phyloP scores from a whole-genome alignment of 208 protist genomes.

The Endotrypanum monterogeii region DNA sequence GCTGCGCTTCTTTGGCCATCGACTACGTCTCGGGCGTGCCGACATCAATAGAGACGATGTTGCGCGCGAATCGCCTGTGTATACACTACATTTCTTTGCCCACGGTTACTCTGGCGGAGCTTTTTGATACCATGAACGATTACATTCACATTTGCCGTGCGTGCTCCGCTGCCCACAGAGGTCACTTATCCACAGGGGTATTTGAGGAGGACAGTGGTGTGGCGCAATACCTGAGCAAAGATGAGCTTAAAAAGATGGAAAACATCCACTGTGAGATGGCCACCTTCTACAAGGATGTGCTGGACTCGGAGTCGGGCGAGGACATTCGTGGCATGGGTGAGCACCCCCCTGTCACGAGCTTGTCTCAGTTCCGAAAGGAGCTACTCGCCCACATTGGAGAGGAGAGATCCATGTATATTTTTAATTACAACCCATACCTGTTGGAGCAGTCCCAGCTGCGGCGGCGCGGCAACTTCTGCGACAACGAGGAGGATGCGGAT shows the following conservation, averaged over 20 bases:
- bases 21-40: constrained; percentile 71
- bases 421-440: constrained; percentile 90
- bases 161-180: constrained; percentile 26
- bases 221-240: constrained; percentile 31
- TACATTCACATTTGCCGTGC: constrained; percentile 79
- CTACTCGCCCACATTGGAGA: constrained; percentile 60
- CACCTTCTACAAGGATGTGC: constrained; percentile 75
- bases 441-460: constrained; percentile 82
- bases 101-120: constrained; percentile 79
- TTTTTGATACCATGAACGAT: constrained; percentile 81
- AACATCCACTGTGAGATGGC: constrained; percentile 85
- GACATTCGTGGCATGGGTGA: constrained; percentile 68
- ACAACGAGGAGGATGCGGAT: constrained; percentile 68
- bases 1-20: constrained; percentile 74
- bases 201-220: constrained; percentile 64
- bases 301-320: constrained; percentile 44
- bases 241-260: constrained; percentile 37
- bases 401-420: constrained; percentile 67
- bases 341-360: constrained; percentile 68
- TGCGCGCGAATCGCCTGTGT: constrained; percentile 79
- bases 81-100: constrained; percentile 82
- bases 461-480: constrained; percentile 72
- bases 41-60: constrained; percentile 80
- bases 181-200: constrained; percentile 35
- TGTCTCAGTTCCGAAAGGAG: constrained; percentile 86